Evolutionary conservation across 495 filamentous ascomycete genomes (phyloP).

Genomic region (Neurospora pannonica): DNA sequence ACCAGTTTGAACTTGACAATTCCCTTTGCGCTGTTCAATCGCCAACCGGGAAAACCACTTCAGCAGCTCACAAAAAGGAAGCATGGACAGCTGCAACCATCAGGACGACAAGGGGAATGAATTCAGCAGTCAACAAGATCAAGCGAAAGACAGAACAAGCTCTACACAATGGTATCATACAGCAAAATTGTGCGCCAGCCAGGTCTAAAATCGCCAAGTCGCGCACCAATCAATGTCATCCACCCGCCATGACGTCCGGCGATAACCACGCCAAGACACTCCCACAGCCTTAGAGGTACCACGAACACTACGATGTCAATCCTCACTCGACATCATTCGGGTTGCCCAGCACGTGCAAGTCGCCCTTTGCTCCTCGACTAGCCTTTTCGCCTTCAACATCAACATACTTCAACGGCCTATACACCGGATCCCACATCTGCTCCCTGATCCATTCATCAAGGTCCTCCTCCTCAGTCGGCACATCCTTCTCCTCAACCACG

Average conservation of each 20-base stretch:
- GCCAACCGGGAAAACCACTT: background rate
- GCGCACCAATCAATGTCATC: background rate
- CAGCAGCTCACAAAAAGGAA: background rate
- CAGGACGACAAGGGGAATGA: background rate
- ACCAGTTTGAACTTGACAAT: background rate
- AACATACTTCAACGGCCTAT: conserved; percentile 54
- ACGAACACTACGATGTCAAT: background rate
- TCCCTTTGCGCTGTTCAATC: background rate
- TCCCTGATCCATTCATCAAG: conserved; percentile 73
- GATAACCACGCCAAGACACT: background rate
- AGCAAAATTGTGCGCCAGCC: background rate
- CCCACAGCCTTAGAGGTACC: background rate
- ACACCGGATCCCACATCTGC: conserved; percentile 85
- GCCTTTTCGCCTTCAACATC: conserved; percentile 42
- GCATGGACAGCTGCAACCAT: background rate
- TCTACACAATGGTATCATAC: background rate
- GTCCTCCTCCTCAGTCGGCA: conserved; percentile 48
- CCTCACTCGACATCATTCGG: background rate
- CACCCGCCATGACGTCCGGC: background rate
- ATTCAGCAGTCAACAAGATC: background rate
- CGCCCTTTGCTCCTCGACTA: conserved; percentile 47
- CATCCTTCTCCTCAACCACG: conserved; percentile 49
- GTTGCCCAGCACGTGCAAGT: conserved; percentile 42
- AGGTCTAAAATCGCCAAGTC: background rate
- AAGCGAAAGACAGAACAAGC: background rate